Conservation (phyloP, 306 rosid genomes). For the Lathyrus aphaca region DNA sequence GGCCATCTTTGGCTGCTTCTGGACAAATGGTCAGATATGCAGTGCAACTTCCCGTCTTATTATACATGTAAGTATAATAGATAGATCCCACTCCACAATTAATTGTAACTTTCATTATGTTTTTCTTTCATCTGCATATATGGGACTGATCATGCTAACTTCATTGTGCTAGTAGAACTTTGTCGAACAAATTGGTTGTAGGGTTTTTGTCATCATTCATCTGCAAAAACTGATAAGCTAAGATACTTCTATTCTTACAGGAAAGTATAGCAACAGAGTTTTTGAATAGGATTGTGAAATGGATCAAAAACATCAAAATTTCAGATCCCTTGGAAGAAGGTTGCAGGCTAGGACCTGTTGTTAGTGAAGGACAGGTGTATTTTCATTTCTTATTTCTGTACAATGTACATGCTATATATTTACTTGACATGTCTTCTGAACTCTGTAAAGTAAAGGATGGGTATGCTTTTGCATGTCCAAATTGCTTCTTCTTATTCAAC, state of each 20-base stretch:
- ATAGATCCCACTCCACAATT: conserved; percentile 25
- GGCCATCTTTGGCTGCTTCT: conserved; percentile 88
- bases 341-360: conserved; percentile 98
- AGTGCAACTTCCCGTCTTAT: conserved; percentile 98
- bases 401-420: not conserved
- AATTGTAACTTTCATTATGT: not conserved
- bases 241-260: conserved; percentile 55
- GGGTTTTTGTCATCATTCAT: conserved; percentile 35
- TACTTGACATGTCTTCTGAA: conserved; percentile 9
- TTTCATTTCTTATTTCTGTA: conserved; percentile 34
- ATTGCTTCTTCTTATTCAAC: conserved; percentile 26
- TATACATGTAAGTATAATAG: conserved; percentile 69
- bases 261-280: conserved; percentile 82
- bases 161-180: conserved; percentile 20
- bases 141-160: conserved; percentile 21
- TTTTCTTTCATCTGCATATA: conserved; percentile 7
- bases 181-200: conserved; percentile 12
- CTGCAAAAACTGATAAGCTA: conserved; percentile 20
- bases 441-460: conserved; percentile 10
- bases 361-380: conserved; percentile 82
- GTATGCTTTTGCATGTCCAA: conserved; percentile 34
- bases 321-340: conserved; percentile 99
- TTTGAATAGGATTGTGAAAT: conserved; percentile 75
- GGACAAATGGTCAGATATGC: conserved; percentile 99
- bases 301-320: conserved; percentile 82